These are phyloP conservation scores for Salix caprea DNA, from an alignment of 345 rosid genomes.

Conservation along the genomic window DNA sequence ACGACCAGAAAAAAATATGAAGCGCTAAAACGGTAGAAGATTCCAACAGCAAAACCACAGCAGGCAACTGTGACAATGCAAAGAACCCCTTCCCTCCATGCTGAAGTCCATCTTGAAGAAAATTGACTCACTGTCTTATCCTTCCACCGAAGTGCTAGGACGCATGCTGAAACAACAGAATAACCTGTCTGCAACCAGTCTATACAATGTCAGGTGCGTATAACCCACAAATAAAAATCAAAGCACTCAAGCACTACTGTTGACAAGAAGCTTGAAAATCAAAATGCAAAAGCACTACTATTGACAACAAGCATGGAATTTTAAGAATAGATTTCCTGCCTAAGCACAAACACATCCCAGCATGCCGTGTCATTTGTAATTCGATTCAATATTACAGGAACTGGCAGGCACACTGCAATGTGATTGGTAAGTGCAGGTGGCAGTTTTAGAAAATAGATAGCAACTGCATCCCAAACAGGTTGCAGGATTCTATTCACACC, in stretches of 20 bases:
- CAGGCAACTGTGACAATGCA: constrained; percentile 61
- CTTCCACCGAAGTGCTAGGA: constrained; percentile 74
- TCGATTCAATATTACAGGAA: background rate
- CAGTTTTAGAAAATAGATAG: background rate
- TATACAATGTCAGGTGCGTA: constrained; percentile 9
- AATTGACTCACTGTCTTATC: constrained; percentile 45
- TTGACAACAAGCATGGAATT: background rate
- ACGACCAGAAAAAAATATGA: constrained; percentile 45
- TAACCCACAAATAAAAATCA: background rate
- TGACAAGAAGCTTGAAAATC: background rate
- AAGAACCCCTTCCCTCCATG: constrained; percentile 71
- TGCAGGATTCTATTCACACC: background rate
- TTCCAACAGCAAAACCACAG: constrained; percentile 76
- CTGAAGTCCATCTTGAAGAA: constrained; percentile 52
- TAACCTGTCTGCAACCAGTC: constrained; percentile 78
- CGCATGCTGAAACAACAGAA: constrained; percentile 94
- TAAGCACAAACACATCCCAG: background rate
- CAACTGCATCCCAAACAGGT: background rate
- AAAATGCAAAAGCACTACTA: background rate
- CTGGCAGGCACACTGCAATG: background rate
- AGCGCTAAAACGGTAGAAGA: constrained; percentile 53
- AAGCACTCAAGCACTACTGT: background rate
- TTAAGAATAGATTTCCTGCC: background rate
- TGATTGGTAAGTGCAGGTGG: background rate
- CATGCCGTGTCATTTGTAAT: background rate